Evolutionary conservation across 768 basidiomycete species (phyloP).

Genomic region (Coprinopsis sp.): DNA sequence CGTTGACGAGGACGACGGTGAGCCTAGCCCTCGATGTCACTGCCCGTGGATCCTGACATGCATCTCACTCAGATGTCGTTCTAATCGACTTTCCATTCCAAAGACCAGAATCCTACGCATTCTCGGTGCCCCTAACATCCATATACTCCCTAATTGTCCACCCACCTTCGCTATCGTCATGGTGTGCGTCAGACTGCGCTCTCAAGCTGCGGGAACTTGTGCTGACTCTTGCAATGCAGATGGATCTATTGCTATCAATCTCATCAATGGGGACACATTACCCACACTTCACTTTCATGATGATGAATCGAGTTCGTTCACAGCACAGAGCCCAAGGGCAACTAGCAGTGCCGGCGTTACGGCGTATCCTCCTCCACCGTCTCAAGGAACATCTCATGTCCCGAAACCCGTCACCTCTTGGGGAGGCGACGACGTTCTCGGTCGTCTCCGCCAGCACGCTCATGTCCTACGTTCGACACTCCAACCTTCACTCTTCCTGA

Average conservation of each 20-base stretch:
- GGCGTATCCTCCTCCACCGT: conserved; percentile 61
- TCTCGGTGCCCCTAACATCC: conserved; percentile 87
- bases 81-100: conserved; percentile 81
- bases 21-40: conserved; percentile 17
- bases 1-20: conserved; percentile 74
- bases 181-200: conserved; percentile 49
- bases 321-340: conserved; percentile 39
- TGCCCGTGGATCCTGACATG: conserved; percentile 6
- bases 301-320: conserved; percentile 85
- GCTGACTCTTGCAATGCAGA: conserved; percentile 40
- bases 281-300: conserved; percentile 96
- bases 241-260: conserved; percentile 85
- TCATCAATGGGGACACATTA: conserved; percentile 78
- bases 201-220: conserved; percentile 4
- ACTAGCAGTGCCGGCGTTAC: conserved; percentile 32
- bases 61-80: conserved; percentile 56
- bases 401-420: conserved; percentile 52
- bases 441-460: conserved; percentile 69
- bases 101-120: conserved; percentile 87
- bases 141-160: conserved; percentile 87
- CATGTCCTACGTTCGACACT: conserved; percentile 82
- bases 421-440: conserved; percentile 86
- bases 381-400: conserved; percentile 38
- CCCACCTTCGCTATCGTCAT: conserved; percentile 78
- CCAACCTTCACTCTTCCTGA: conserved; percentile 80